Conservation (phyloP, 192 early-diverging fungal genomes). For the Cetraspora pellucida region DNA sequence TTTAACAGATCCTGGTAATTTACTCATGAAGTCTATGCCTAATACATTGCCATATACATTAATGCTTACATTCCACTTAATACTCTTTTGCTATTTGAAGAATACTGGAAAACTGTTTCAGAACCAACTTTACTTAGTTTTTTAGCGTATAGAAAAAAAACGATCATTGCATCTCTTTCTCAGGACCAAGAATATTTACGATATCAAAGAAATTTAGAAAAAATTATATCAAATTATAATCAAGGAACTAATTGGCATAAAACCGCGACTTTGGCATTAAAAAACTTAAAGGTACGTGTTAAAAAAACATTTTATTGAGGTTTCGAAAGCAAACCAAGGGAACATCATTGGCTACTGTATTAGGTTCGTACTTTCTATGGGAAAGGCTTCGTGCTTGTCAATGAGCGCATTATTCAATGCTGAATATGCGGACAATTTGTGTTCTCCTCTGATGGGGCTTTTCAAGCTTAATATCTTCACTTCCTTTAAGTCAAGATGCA, state of each 20-base stretch:
- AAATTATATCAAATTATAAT: background rate
- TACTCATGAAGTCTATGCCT: background rate
- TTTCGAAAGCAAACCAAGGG: conserved; percentile 22
- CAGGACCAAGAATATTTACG: conserved; percentile 1
- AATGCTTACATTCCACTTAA: conserved; percentile 3
- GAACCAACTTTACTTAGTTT: background rate
- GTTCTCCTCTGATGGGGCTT: no score
- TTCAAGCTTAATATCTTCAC: no score
- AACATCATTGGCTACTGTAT: no score
- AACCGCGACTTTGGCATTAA: background rate
- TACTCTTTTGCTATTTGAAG: background rate
- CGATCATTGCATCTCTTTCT: background rate
- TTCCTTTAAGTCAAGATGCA: no score
- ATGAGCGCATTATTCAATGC: no score
- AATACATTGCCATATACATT: background rate
- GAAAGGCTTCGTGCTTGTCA: no score
- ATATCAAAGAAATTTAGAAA: background rate
- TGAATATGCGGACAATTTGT: no score
- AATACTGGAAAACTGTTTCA: background rate
- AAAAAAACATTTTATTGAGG: background rate
- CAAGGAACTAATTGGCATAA: background rate
- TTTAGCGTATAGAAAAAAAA: conserved; percentile 7
- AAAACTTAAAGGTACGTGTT: conserved; percentile 5
- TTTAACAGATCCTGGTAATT: background rate
- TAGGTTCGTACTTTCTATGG: no score